Evolutionary conservation across 805 yeast species (phyloP).

Genomic region (Priceomyces castillae): DNA sequence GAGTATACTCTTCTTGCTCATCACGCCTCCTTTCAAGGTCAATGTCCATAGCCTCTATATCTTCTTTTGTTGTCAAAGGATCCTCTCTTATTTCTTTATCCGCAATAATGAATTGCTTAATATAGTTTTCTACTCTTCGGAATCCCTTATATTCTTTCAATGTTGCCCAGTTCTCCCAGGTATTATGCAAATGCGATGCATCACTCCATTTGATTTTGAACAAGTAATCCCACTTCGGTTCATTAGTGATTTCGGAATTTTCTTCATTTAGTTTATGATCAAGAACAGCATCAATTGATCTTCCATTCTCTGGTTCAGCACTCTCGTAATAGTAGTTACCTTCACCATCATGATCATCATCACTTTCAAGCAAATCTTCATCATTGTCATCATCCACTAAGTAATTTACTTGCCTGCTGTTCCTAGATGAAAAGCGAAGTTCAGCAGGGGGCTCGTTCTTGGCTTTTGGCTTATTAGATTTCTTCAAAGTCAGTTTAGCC

Average conservation of each 20-base stretch:
- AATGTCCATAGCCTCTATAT: conserved; percentile 88
- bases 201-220: conserved; percentile 81
- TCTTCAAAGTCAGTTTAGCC: conserved; percentile 30
- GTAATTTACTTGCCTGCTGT: conserved; percentile 66
- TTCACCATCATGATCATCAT: conserved; percentile 22
- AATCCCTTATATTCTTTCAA: conserved; percentile 63
- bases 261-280: conserved; percentile 38
- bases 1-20: conserved; percentile 76
- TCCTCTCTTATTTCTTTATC: conserved; percentile 79
- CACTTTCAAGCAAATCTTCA: conserved; percentile 53
- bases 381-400: conserved; percentile 66
- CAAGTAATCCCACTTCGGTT: conserved; percentile 59
- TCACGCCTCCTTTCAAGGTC: conserved; percentile 84
- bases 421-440: conserved; percentile 77
- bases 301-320: conserved; percentile 30
- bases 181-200: conserved; percentile 87
- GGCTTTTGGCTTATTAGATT: conserved; percentile 13
- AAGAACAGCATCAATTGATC: conserved; percentile 37
- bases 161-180: conserved; percentile 76
- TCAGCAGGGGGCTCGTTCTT: conserved; percentile 30
- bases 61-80: conserved; percentile 83
- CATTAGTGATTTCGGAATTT: conserved; percentile 41
- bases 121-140: conserved; percentile 86
- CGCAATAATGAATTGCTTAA: conserved; percentile 67
- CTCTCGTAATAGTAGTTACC: conserved; percentile 34